Conservation (phyloP, 164 flowering plant genomes). For the Platanus orientalis region DNA sequence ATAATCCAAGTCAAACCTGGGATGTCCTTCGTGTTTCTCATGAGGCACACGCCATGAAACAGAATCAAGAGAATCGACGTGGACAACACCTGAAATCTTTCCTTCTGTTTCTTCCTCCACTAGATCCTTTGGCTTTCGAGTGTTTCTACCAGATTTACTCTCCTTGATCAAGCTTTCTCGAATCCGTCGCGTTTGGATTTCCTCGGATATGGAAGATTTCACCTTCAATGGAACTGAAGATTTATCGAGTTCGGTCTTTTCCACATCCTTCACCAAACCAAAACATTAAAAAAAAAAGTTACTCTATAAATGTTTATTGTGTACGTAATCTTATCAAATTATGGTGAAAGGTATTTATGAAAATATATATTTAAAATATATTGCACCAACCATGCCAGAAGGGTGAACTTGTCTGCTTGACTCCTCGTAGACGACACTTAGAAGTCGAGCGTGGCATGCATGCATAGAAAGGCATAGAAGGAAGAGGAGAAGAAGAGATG, state of each 20-base stretch:
- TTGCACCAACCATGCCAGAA: constrained; percentile 25
- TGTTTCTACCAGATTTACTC: constrained; percentile 12
- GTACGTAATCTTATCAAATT: background rate
- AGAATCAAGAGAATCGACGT: constrained; percentile 16
- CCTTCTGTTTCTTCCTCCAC: constrained; percentile 4
- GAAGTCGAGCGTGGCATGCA: constrained; percentile 35
- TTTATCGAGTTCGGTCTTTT: constrained; percentile 1
- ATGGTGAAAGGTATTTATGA: background rate
- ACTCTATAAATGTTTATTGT: too few species aligned
- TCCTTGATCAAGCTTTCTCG: background rate
- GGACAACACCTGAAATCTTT: constrained; percentile 19
- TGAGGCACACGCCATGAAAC: constrained; percentile 24
- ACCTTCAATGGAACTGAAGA: constrained; percentile 3
- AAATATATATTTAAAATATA: background rate
- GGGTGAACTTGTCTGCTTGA: background rate
- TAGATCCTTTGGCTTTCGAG: constrained; percentile 6
- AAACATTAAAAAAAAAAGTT: constrained; percentile 3
- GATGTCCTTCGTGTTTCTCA: constrained; percentile 21
- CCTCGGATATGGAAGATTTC: background rate
- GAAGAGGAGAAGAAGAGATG: constrained; percentile 23
- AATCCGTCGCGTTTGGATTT: background rate
- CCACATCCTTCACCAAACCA: constrained; percentile 19
- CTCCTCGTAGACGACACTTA: constrained; percentile 4
- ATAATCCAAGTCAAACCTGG: constrained; percentile 44
- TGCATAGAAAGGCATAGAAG: constrained; percentile 26